Base-by-base conservation (phyloP, 441 rosid species). In the Theobroma grandiflorum region DNA sequence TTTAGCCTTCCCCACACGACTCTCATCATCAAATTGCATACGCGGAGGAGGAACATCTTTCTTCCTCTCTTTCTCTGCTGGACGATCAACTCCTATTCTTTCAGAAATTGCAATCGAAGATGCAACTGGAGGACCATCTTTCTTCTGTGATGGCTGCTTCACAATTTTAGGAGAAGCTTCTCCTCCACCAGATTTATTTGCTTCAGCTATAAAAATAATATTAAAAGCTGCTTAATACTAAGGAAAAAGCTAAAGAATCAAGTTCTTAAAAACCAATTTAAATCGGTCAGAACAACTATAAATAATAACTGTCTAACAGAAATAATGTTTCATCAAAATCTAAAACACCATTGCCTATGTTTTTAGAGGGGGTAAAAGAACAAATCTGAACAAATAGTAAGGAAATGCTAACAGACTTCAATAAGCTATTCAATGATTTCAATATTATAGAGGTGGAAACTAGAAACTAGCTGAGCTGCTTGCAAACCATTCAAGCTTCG, bases 1-100 rank as follows among this genome's bases (percentile, higher is more conserved):
- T 87, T 91, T 97, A 72, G 99, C 98, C 89, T 94, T 97, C 57
- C 90, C 95, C 74, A 95, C 99, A 65, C 97, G 88, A 83, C 70
- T 89, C 81, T 81, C 89, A 78, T 95, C 98, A 77, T 96, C 98
- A 81, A 92, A 96, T 81, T 96, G 99, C 98, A 95, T 92, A 42
- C 94, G 93, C 22, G 98, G 94, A 77, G 92, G 91, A 72, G 94
- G 96, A 47, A 82, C 91, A 83, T 97, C 98, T 86, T 91, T 95
- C 86, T 80, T 95, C 86, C 89, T 92, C 79, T 94, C 99, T 86
- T 89, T 96, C 77, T 94, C 98, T 4, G 79, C 79, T 35, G 82
- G 83, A 66, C 89, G 92, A 15, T 91, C 94, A 42, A 82, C 82
- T 77, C 86, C 87, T 84, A 86, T 95, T 82, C 88, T 88, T 15